Conservation (phyloP, 2,329 filamentous ascomycete species). For the Madurella fahalii region DNA sequence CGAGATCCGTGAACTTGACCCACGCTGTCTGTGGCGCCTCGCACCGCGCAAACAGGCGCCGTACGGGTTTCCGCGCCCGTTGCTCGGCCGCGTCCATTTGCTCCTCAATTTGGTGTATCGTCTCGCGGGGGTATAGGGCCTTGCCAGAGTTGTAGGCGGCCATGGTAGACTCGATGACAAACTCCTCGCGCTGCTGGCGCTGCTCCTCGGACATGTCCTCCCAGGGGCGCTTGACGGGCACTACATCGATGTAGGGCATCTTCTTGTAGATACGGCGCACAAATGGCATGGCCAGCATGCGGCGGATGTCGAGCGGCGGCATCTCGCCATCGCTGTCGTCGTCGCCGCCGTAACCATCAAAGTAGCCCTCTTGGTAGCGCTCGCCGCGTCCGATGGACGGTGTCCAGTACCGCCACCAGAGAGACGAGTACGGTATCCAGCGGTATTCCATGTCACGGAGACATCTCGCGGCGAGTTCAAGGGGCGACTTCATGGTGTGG, state of each 20-base stretch:
- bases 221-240: slow-evolving; percentile 5
- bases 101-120: slow-evolving; percentile 7
- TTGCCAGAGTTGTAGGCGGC: slow-evolving; percentile 14
- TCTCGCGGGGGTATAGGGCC: slow-evolving; percentile 15
- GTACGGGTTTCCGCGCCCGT: background rate
- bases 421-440: slow-evolving; percentile 11
- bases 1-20: slow-evolving; percentile 8
- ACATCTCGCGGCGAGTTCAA: slow-evolving; percentile 2
- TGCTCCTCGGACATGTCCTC: slow-evolving; percentile 4
- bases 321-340: background rate
- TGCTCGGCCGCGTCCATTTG: slow-evolving; percentile 8
- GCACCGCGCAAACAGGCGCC: slow-evolving; percentile 9
- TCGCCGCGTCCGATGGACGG: slow-evolving; percentile 13
- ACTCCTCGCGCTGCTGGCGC: background rate
- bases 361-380: slow-evolving; percentile 17
- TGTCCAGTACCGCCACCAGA: slow-evolving; percentile 18
- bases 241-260: slow-evolving; percentile 15
- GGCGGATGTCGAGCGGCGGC: slow-evolving; percentile 10
- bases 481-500: slow-evolving; percentile 6
- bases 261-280: slow-evolving; percentile 14
- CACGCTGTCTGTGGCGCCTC: slow-evolving; percentile 15
- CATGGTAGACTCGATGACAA: slow-evolving; percentile 9
- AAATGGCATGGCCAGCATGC: slow-evolving; percentile 6
- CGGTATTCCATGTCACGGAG: slow-evolving; percentile 14
- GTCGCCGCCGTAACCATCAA: slow-evolving; percentile 10